phyloP scores from a whole-genome alignment of 148 eudicot species.

The Hydrangea macrophylla region DNA sequence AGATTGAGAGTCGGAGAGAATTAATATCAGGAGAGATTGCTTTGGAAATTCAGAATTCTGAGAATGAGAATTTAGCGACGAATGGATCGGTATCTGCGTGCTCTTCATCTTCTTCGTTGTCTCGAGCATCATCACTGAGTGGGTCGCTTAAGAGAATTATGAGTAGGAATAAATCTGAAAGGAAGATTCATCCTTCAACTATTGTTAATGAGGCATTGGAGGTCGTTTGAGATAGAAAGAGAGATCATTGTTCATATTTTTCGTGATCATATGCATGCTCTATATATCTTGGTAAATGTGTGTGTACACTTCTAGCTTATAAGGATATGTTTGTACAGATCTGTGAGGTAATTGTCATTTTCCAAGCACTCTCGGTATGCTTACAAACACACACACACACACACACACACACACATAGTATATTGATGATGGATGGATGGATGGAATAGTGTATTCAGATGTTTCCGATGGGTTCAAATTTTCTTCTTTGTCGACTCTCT shows the following conservation, averaged over 20 bases:
- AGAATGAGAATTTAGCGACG: constrained; percentile 1
- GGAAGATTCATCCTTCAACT: constrained; percentile 29
- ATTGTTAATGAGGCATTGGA: background rate
- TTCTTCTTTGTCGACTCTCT: too few species aligned
- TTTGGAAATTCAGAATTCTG: constrained; percentile 13
- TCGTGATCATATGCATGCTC: background rate
- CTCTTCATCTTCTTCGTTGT: constrained; percentile 6
- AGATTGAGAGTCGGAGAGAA: background rate
- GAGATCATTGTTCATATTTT: background rate
- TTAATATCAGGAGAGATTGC: constrained; percentile 9
- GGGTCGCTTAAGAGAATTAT: constrained; percentile 31
- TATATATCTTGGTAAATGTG: background rate
- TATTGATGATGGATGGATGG: too few species aligned
- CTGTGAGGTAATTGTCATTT: background rate
- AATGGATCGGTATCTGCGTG: constrained; percentile 7
- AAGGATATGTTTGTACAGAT: background rate
- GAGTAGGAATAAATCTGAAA: constrained; percentile 33
- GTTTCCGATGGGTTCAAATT: too few species aligned
- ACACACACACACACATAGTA: too few species aligned
- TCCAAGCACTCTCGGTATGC: too few species aligned
- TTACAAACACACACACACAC: too few species aligned
- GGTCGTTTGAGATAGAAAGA: constrained; percentile 9
- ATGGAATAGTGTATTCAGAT: too few species aligned
- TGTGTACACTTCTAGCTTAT: background rate
- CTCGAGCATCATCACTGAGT: constrained; percentile 19